phyloP scores from a whole-genome alignment of 805 yeast species.

The Candida maltosa region DNA sequence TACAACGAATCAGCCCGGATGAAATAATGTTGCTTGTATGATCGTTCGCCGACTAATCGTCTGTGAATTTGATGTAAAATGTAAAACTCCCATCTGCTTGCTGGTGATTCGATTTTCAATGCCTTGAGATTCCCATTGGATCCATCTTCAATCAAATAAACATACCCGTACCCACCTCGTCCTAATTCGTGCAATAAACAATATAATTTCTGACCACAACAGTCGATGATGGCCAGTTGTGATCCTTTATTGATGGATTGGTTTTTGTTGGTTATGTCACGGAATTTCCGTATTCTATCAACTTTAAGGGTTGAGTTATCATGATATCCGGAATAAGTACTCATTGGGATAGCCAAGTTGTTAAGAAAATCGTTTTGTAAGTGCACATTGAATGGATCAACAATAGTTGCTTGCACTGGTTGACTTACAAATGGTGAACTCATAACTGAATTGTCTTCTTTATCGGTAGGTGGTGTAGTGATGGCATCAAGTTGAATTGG shows the following conservation, averaged over 20 bases:
- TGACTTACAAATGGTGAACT: constrained; percentile 49
- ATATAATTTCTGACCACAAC: constrained; percentile 40
- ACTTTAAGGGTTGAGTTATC: constrained; percentile 32
- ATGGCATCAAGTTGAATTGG: no score
- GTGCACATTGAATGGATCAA: constrained; percentile 42
- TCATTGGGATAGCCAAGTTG: constrained; percentile 32
- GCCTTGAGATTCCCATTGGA: constrained; percentile 53
- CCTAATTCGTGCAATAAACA: constrained; percentile 62
- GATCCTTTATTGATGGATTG: constrained; percentile 35
- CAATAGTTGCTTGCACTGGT: constrained; percentile 15
- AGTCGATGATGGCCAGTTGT: constrained; percentile 41
- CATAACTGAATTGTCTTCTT: constrained; percentile 18
- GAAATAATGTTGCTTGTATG: constrained; percentile 18
- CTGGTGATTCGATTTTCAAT: constrained; percentile 67
- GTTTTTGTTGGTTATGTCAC: constrained; percentile 29
- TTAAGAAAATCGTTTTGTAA: constrained; percentile 38
- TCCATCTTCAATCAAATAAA: constrained; percentile 64
- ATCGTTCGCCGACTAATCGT: constrained; percentile 22
- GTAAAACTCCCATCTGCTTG: constrained; percentile 79
- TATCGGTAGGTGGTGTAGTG: constrained; percentile 28
- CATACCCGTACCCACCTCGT: constrained; percentile 77
- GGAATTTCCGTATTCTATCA: constrained; percentile 26
- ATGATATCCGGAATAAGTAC: constrained; percentile 27
- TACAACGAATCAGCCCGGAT: constrained; percentile 52
- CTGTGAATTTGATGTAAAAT: constrained; percentile 56